A percentile compares a stretch with the other conserved stretches of the same genome.
phyloP scores from a whole-genome alignment of 2,329 filamentous ascomycete species.

The Chaetoscypha palmicola region DNA sequence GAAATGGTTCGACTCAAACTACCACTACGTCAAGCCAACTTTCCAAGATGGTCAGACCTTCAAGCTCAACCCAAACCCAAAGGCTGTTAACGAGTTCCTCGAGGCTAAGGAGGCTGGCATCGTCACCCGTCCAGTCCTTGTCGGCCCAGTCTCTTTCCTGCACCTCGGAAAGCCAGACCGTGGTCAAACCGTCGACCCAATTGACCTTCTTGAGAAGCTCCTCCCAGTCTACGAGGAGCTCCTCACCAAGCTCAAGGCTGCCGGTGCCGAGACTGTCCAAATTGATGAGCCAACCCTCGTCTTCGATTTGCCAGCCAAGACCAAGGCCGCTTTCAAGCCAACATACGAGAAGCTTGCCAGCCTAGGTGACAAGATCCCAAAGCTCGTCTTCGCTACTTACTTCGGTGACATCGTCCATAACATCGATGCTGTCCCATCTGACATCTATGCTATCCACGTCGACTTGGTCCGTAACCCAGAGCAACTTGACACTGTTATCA shows the following conservation, averaged over 20 bases:
- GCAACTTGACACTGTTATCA: conserved; percentile 82
- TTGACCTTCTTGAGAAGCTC: conserved; percentile 87
- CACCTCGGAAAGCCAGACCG: conserved; percentile 97
- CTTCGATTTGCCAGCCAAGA: conserved; percentile 82
- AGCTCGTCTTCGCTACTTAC: conserved; percentile 90
- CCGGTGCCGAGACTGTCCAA: conserved; percentile 93
- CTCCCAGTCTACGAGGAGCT: conserved; percentile 93
- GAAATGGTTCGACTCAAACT: conserved; percentile 99
- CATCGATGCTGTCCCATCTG: conserved; percentile 77
- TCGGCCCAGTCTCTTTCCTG: conserved; percentile 96
- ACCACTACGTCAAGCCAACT: conserved; percentile 99
- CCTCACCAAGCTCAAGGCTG: conserved; percentile 85
- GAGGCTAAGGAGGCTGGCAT: conserved; percentile 98
- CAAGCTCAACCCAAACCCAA: conserved; percentile 79
- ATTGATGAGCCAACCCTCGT: conserved; percentile 98
- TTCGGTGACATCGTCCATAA: conserved; percentile 99
- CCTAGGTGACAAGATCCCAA: conserved; percentile 74
- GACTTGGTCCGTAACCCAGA: conserved; percentile 98
- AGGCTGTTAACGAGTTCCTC: conserved; percentile 88
- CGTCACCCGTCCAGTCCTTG: conserved; percentile 82
- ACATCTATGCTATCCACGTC: conserved; percentile 80
- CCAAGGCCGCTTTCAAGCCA: conserved; percentile 97
- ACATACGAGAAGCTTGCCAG: conserved; percentile 82
- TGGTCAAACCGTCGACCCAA: conserved; percentile 85
- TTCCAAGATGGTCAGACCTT: conserved; percentile 96